phyloP scores from a whole-genome alignment of 2,329 filamentous ascomycete species.

The Trichoderma koningiopsis region DNA sequence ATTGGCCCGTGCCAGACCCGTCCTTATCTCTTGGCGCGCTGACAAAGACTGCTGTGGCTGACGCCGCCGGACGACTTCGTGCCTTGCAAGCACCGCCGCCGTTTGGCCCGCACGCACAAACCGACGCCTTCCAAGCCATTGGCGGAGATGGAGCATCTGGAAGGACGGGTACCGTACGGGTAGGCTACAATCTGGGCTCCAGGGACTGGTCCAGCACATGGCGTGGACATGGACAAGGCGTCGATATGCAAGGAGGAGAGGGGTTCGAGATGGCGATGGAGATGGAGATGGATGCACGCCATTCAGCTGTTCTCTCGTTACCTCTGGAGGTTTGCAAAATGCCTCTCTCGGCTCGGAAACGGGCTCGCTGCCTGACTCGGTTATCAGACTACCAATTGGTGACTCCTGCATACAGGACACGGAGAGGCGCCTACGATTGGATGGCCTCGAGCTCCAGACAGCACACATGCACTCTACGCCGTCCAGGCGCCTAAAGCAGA shows the following conservation, averaged over 20 bases:
- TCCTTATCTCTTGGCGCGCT: constrained; percentile 25
- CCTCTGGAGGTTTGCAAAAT: background rate
- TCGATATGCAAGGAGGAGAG: background rate
- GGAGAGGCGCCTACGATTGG: constrained; percentile 9
- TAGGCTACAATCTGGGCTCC: too few species aligned
- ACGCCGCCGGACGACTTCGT: constrained; percentile 15
- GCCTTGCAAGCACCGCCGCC: constrained; percentile 19
- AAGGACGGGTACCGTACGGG: background rate
- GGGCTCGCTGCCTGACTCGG: constrained; percentile 21
- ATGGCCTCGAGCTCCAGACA: constrained; percentile 1
- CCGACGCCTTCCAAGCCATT: background rate
- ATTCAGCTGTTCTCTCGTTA: background rate
- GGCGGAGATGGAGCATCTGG: background rate
- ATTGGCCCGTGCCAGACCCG: constrained; percentile 18
- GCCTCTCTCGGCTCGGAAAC: background rate
- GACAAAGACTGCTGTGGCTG: constrained; percentile 25
- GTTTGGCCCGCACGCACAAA: background rate
- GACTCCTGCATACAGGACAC: background rate
- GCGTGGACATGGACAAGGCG: background rate
- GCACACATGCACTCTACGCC: constrained; percentile 5
- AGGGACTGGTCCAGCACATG: too few species aligned
- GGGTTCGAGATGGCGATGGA: background rate
- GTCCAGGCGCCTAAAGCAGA: constrained; percentile 12
- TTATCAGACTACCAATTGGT: background rate
- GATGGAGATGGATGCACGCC: background rate